A percentile compares a stretch with the other conserved stretches of the same genome.
These are phyloP conservation scores for Musa schizocarpa DNA, from an alignment of 176 grass and related monocot genomes.

Conservation along the genomic window DNA sequence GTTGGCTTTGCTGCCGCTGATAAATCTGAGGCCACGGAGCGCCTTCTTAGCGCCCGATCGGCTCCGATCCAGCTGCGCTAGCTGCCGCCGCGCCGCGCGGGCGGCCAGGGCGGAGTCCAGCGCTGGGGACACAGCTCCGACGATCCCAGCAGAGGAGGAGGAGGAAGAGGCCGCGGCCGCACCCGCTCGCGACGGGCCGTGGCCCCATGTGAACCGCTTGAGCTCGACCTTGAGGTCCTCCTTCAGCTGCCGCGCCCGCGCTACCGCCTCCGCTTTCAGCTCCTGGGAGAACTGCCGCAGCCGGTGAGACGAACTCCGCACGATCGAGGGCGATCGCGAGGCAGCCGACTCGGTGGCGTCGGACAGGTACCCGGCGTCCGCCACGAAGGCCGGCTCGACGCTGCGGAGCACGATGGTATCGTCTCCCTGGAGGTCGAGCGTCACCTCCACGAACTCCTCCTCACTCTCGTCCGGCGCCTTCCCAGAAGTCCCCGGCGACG, in stretches of 20 bases:
- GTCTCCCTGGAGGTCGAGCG: constrained; percentile 89
- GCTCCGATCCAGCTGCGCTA: constrained; percentile 79
- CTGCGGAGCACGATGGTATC: constrained; percentile 90
- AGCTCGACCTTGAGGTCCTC: constrained; percentile 63
- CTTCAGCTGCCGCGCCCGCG: constrained; percentile 65
- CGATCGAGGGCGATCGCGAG: constrained; percentile 73
- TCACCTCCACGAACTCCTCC: constrained; percentile 99
- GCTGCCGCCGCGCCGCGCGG: constrained; percentile 47
- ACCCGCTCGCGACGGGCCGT: constrained; percentile 29
- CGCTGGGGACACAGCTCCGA: constrained; percentile 16
- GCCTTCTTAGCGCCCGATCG: constrained; percentile 67
- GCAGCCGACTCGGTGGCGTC: constrained; percentile 13
- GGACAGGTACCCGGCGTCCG: constrained; percentile 3
- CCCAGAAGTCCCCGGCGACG: constrained; percentile 52
- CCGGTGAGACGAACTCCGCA: constrained; percentile 63
- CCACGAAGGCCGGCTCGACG: constrained; percentile 65
- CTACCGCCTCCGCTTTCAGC: constrained; percentile 69
- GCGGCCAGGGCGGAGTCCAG: constrained; percentile 78
- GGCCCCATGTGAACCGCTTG: constrained; percentile 57
- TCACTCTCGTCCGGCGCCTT: constrained; percentile 38
- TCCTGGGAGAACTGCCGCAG: constrained; percentile 90
- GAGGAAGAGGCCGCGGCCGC: neutral
- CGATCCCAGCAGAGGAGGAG: neutral
- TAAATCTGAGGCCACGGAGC: constrained; percentile 84
- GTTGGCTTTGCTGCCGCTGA: constrained; percentile 64